Conservation (phyloP, 2,329 filamentous ascomycete species). For the Botrytis hyacinthi region DNA sequence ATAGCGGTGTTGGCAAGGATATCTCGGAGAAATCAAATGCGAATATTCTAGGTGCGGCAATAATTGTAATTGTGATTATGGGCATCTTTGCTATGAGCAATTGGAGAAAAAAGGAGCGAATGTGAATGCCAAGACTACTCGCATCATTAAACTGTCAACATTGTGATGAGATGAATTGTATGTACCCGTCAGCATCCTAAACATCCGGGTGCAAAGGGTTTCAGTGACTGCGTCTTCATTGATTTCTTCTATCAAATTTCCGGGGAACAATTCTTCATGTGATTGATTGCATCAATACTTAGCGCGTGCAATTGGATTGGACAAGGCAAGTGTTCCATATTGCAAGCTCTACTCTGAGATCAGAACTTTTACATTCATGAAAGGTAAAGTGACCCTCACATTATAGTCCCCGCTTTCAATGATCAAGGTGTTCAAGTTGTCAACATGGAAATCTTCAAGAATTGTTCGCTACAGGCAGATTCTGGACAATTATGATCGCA, state of each 20-base stretch:
- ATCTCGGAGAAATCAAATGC: background rate
- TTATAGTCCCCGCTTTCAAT: background rate
- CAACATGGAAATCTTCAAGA: background rate
- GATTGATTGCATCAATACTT: background rate
- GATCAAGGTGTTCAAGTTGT: background rate
- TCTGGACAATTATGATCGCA: too few species aligned
- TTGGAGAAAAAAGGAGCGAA: background rate
- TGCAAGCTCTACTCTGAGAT: background rate
- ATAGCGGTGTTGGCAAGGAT: fast-evolving
- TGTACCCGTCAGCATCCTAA: background rate
- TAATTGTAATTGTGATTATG: background rate
- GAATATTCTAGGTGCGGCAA: background rate
- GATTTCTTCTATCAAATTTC: background rate
- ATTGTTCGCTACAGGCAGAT: background rate
- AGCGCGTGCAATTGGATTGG: background rate
- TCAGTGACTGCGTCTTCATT: background rate
- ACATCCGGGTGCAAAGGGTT: background rate
- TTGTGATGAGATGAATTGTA: background rate
- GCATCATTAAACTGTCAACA: background rate
- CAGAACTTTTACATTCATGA: background rate
- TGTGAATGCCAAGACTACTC: background rate
- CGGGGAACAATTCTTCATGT: background rate
- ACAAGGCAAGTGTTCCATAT: background rate
- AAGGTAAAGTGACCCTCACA: background rate
- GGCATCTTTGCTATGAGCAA: background rate